A percentile compares a stretch with the other conserved stretches of the same genome.
These are phyloP conservation scores for Fusarium sambucinum DNA, from an alignment of 2,329 filamentous ascomycete species.

Conservation along the genomic window DNA sequence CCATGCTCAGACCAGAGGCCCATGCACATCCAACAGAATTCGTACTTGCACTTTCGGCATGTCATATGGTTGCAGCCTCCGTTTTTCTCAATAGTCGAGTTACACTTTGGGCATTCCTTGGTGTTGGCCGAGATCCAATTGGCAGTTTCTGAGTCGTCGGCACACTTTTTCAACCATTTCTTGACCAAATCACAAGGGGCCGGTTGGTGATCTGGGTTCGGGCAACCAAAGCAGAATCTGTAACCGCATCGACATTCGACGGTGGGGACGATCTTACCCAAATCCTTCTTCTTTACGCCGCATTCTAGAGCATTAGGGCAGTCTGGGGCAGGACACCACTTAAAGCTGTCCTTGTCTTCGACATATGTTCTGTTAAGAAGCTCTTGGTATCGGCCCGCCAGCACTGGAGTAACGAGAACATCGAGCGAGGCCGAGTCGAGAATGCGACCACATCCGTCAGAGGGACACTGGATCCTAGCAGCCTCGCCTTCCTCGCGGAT, in stretches of 20 bases:
- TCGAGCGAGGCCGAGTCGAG: constrained; percentile 91
- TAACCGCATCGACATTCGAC: constrained; percentile 88
- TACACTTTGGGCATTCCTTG: constrained; percentile 96
- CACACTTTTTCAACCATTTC: constrained; percentile 97
- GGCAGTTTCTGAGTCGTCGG: constrained; percentile 96
- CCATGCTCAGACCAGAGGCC: constrained; percentile 98
- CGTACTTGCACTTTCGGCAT: constrained; percentile 92
- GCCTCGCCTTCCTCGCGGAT: constrained; percentile 96
- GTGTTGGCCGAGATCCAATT: constrained; percentile 99
- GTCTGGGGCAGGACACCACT: constrained; percentile 99
- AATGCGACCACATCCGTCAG: constrained; percentile 87
- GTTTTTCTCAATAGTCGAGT: constrained; percentile 99
- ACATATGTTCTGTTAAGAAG: constrained; percentile 95
- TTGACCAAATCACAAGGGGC: constrained; percentile 92
- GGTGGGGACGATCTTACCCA: constrained; percentile 87
- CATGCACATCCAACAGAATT: constrained; percentile 99
- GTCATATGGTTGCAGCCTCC: constrained; percentile 99
- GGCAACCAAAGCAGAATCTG: constrained; percentile 95
- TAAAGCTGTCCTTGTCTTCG: constrained; percentile 93
- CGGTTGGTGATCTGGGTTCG: constrained; percentile 89
- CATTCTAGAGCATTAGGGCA: constrained; percentile 95
- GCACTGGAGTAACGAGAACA: constrained; percentile 73
- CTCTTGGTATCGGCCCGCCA: constrained; percentile 78
- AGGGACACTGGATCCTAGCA: constrained; percentile 92
- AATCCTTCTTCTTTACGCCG: constrained; percentile 85